Base-by-base conservation (phyloP, 164 flowering plant species). In the Chimonanthus salicifolius region DNA sequence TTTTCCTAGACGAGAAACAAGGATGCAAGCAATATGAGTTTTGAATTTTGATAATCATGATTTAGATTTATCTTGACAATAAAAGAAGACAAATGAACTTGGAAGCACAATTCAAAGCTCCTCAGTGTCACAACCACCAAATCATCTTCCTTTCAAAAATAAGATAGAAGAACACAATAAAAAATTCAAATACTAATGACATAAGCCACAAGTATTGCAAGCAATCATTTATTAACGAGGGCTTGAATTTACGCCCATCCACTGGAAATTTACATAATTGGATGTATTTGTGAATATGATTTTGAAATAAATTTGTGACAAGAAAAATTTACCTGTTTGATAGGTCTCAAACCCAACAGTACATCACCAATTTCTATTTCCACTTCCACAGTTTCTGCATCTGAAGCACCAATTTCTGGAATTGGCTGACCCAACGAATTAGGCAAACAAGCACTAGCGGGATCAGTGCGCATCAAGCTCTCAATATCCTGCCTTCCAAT, bases 401-500 rank as follows among this genome's bases (percentile, higher is more conserved):
- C 88, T 54, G 88, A 73, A 58, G 73, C 75, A 78, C 73, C 76
- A 18, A 71, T 78, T 69, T 79, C 89, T 66, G 69, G 68, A 64
- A 78, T 77, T 69, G 78, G 72, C 68, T 85, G 92, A 71, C 83
- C 87, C 71, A 71, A 73, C 18, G 88, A 79, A 86, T 78, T 82
- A 47, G 89, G 94, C 64, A 96, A 83, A 80, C 83, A 90, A 58
- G 88, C 81, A 86, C 95, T 91, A 11, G 97, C 86, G 45, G 97
- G 93, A 78, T 96, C 99, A 79, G 76, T 85, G 72, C 87, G 84
- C 98, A 94, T 86, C 82, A 96, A 83, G 74, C 83, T 92, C 77
- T 96, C 99, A 73, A 96, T 79, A 72, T 94, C 99, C 82, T 96
- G 92, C 80, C 99, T 89, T 64, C 99, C 99, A 70, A 94, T 92